Conservation (phyloP, 306 rosid genomes). For the Prunus dulcis region DNA sequence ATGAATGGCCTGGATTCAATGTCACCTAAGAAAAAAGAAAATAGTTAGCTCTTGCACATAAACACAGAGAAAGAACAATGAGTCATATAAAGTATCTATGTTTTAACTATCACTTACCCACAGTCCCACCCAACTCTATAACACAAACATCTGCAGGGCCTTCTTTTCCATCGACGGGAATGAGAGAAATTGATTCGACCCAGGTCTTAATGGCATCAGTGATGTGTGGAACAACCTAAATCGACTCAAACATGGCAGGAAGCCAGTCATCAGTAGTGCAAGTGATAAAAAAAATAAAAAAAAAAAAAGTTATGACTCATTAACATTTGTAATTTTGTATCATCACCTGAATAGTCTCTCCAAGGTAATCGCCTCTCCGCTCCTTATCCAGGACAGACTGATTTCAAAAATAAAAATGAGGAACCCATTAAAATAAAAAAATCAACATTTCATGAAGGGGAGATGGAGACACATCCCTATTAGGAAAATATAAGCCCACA, state of each 20-base stretch:
- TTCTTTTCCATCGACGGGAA: slow-evolving; percentile 84
- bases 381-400: slow-evolving; percentile 98
- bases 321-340: not conserved
- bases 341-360: slow-evolving; percentile 96
- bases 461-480: not conserved
- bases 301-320: not conserved
- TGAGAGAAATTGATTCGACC: slow-evolving; percentile 74
- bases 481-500: slow-evolving; percentile 13
- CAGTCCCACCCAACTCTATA: slow-evolving; percentile 97
- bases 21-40: slow-evolving; percentile 61
- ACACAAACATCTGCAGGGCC: slow-evolving; percentile 97
- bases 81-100: slow-evolving; percentile 16
- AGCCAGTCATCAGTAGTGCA: slow-evolving; percentile 15
- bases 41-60: not conserved
- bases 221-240: slow-evolving; percentile 96
- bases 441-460: not conserved
- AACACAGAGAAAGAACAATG: slow-evolving; percentile 3
- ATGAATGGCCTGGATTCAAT: slow-evolving; percentile 99
- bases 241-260: slow-evolving; percentile 18
- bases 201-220: slow-evolving; percentile 87
- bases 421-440: not conserved
- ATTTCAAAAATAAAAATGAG: not conserved
- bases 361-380: slow-evolving; percentile 89
- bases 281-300: not conserved
- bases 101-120: slow-evolving; percentile 49